These are phyloP conservation scores for Bipolaris sorokiniana DNA, from an alignment of 2,329 filamentous ascomycete species.

Conservation along the genomic window DNA sequence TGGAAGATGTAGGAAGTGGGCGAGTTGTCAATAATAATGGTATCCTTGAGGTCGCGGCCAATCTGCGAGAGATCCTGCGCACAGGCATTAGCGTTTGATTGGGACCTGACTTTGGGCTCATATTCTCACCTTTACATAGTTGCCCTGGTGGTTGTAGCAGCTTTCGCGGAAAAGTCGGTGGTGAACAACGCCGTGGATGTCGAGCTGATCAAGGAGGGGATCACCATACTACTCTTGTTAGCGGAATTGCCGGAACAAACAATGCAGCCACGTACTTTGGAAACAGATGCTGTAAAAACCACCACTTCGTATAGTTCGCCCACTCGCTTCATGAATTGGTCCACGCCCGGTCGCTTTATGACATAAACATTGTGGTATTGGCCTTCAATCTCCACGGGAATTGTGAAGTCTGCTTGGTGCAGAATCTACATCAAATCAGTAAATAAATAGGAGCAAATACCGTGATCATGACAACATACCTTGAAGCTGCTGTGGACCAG, in stretches of 20 bases:
- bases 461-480: conserved; percentile 57
- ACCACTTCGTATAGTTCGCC: conserved; percentile 98
- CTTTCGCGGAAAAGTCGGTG: conserved; percentile 96
- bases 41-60: conserved; percentile 92
- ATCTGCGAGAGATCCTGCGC: conserved; percentile 87
- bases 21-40: conserved; percentile 99
- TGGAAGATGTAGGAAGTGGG: conserved; percentile 99
- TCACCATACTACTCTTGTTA: conserved; percentile 77
- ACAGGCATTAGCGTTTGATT: not conserved
- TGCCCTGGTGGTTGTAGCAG: conserved; percentile 99
- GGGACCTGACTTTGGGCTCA: not conserved
- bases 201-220: conserved; percentile 91
- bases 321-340: conserved; percentile 98
- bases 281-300: conserved; percentile 97
- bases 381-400: conserved; percentile 97
- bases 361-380: conserved; percentile 99
- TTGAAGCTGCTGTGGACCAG: conserved; percentile 99
- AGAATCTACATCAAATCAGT: conserved; percentile 70
- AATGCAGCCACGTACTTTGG: conserved; percentile 69
- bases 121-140: conserved; percentile 81
- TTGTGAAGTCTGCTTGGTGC: conserved; percentile 98
- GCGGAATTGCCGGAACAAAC: not conserved
- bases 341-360: conserved; percentile 97
- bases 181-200: conserved; percentile 96
- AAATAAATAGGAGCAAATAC: not conserved